A percentile compares a stretch with the other conserved stretches of the same genome.
These are phyloP conservation scores for Barbarea vulgaris DNA, from an alignment of 345 rosid genomes.

Conservation along the genomic window DNA sequence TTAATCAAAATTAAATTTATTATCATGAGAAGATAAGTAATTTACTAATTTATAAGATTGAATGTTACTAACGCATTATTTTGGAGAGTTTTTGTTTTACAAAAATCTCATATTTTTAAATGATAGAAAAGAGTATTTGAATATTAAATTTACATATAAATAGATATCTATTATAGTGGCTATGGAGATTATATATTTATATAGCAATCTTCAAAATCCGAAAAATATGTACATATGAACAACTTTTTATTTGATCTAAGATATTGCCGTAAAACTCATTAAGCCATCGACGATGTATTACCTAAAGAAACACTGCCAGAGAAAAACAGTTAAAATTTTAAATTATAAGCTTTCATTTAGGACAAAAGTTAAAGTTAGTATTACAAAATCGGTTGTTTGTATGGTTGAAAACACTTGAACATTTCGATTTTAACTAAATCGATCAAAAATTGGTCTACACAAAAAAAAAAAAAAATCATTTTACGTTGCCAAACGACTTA, in stretches of 20 bases:
- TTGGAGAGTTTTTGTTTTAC: not conserved
- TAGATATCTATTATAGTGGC: not conserved
- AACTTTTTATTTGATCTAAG: too few species aligned
- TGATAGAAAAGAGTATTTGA: not conserved
- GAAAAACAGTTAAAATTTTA: too few species aligned
- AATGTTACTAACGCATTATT: not conserved
- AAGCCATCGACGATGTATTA: too few species aligned
- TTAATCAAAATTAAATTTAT: not conserved
- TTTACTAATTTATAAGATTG: not conserved
- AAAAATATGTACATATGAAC: not conserved
- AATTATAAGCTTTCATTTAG: too few species aligned
- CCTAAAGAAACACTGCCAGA: too few species aligned
- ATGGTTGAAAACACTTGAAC: too few species aligned
- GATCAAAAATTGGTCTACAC: too few species aligned
- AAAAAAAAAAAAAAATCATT: too few species aligned
- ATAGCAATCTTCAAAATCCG: not conserved
- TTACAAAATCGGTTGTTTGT: too few species aligned
- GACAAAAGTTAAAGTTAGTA: too few species aligned
- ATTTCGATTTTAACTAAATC: too few species aligned
- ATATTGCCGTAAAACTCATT: not conserved
- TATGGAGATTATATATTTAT: not conserved
- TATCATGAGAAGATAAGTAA: not conserved
- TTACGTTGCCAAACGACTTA: too few species aligned
- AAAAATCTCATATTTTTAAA: not conserved
- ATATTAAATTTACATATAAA: not conserved